Conservation (phyloP, 352 stramenopile genomes). For the Pythium folliculosum region DNA sequence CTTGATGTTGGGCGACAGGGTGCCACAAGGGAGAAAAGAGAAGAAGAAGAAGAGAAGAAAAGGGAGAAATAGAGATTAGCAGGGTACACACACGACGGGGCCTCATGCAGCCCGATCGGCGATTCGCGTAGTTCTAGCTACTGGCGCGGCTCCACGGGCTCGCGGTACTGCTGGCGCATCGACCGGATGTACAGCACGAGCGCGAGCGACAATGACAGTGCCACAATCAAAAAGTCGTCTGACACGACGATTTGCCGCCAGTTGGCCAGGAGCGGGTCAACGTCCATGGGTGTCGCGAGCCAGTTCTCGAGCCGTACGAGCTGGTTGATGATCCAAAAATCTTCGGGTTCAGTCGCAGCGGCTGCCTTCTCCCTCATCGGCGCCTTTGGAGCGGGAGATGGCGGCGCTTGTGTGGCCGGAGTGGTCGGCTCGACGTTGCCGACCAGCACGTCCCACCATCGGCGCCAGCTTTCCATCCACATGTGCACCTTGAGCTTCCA, state of each 20-base stretch:
- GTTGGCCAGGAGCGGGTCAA: neutral
- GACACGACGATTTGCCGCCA: conserved; percentile 45
- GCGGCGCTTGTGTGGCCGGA: conserved; percentile 14
- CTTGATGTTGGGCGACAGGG: neutral
- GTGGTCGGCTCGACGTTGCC: conserved; percentile 39
- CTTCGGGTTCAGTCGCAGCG: neutral
- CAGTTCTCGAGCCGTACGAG: conserved; percentile 27
- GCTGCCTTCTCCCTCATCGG: neutral
- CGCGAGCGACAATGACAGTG: conserved; percentile 59
- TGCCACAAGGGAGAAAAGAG: neutral
- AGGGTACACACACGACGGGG: conserved; percentile 7
- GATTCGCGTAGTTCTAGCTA: neutral
- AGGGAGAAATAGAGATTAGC: neutral
- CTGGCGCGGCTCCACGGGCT: conserved; percentile 11
- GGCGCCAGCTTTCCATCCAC: conserved; percentile 51
- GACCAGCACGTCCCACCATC: conserved; percentile 61
- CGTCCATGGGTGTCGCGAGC: conserved; percentile 3
- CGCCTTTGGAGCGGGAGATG: neutral
- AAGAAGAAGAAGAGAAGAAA: neutral
- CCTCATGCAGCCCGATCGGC: neutral
- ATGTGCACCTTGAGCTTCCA: conserved; percentile 80
- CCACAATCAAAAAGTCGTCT: conserved; percentile 67
- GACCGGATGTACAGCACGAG: conserved; percentile 79
- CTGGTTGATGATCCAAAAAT: conserved; percentile 25
- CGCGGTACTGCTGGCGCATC: conserved; percentile 46